Conservation (phyloP, 2,329 filamentous ascomycete genomes). For the Seiridium unicorne region DNA sequence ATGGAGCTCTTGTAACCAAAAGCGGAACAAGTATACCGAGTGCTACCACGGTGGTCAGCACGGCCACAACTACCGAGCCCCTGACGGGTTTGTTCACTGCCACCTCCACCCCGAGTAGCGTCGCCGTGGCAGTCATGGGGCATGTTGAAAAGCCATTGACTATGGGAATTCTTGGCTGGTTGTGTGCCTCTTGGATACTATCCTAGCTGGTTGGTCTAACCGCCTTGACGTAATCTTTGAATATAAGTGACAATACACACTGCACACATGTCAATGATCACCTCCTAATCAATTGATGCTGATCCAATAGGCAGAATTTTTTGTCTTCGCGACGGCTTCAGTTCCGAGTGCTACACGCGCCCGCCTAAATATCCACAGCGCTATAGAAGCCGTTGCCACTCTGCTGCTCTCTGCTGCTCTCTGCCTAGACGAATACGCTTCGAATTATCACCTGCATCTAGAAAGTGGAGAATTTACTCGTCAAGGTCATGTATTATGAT, state of each 20-base stretch:
- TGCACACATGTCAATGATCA: not conserved
- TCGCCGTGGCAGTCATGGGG: not conserved
- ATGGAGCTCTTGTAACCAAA: slow-evolving; percentile 16
- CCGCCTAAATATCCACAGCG: no score
- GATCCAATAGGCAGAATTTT: no score
- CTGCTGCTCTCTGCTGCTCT: no score
- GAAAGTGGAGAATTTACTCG: no score
- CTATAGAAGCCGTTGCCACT: no score
- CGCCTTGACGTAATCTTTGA: no score
- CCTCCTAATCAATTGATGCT: not conserved
- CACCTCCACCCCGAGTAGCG: slow-evolving; percentile 5
- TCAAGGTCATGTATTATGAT: no score
- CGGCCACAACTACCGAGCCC: not conserved
- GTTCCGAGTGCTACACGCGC: no score
- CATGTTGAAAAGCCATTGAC: not conserved
- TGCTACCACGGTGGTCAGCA: not conserved
- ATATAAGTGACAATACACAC: not conserved
- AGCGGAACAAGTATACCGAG: not conserved
- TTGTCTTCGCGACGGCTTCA: no score
- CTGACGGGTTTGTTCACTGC: slow-evolving; percentile 9
- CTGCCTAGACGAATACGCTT: no score
- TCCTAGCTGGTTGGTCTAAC: not conserved
- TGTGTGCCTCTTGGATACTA: not conserved
- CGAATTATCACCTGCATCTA: no score
- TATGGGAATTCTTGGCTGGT: not conserved